phyloP scores from a whole-genome alignment of 1,284 basidiomycete species.

The Malassezia nana region DNA sequence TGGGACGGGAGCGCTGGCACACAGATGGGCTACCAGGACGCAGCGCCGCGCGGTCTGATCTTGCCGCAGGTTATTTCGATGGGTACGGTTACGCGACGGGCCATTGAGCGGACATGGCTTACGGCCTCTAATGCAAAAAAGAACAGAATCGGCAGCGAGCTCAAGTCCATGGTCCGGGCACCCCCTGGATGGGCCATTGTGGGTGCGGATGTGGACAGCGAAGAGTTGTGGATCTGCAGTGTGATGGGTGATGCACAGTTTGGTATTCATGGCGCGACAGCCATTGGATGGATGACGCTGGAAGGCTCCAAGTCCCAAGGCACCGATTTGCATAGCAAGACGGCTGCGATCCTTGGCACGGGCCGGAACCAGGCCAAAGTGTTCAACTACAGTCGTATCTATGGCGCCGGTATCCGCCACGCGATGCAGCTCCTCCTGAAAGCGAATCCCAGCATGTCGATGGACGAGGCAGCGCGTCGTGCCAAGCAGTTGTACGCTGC shows the following conservation, averaged over 20 bases:
- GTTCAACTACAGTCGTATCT: constrained; percentile 98
- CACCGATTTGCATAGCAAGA: constrained; percentile 94
- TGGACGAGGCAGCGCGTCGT: constrained; percentile 66
- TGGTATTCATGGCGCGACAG: constrained; percentile 89
- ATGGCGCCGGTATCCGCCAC: constrained; percentile 92
- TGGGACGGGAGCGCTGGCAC: constrained; percentile 58
- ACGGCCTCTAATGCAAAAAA: constrained; percentile 97
- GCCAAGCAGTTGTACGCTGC: constrained; percentile 80
- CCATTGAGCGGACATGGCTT: constrained; percentile 96
- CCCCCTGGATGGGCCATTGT: constrained; percentile 88
- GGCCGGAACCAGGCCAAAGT: constrained; percentile 93
- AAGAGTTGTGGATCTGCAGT: constrained; percentile 98
- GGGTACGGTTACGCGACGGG: constrained; percentile 94
- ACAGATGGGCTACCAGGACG: constrained; percentile 48
- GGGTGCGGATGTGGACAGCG: constrained; percentile 95
- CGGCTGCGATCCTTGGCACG: constrained; percentile 83
- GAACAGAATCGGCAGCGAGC: constrained; percentile 90
- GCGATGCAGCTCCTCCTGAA: constrained; percentile 81
- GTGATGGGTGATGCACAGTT: constrained; percentile 99
- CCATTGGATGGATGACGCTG: constrained; percentile 98
- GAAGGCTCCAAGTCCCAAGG: constrained; percentile 95
- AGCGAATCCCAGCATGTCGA: constrained; percentile 67
- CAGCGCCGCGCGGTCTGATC: constrained; percentile 60
- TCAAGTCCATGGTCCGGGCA: constrained; percentile 93
- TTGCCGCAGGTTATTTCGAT: constrained; percentile 92